phyloP scores from a whole-genome alignment of 495 filamentous ascomycete genomes.

The Rusavskia elegans region DNA sequence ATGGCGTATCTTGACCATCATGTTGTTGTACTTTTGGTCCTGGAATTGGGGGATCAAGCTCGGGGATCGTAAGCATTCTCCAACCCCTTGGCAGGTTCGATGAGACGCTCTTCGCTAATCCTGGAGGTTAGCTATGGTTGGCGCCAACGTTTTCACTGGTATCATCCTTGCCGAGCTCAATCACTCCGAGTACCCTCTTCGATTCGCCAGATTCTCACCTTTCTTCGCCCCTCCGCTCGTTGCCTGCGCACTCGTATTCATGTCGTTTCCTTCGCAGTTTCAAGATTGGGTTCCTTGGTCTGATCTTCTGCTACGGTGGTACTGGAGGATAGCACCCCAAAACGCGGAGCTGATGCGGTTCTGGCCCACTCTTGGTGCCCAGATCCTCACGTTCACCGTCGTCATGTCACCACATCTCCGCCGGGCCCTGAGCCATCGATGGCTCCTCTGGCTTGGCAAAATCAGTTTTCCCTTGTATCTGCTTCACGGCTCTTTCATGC shows the following conservation, averaged over 20 bases:
- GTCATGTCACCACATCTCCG: conserved; percentile 41
- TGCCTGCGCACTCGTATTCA: conserved; percentile 35
- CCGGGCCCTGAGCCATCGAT: conserved; percentile 35
- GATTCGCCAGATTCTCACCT: conserved; percentile 28
- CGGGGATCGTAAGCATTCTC: conserved; percentile 11
- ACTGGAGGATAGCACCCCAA: conserved; percentile 38
- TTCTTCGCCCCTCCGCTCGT: conserved; percentile 29
- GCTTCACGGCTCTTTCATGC: conserved; percentile 47
- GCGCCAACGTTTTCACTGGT: conserved; percentile 37
- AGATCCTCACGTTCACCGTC: conserved; percentile 39
- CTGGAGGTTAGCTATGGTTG: conserved; percentile 28
- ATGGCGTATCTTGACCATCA: conserved; percentile 9
- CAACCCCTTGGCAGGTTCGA: too few species aligned
- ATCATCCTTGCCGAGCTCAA: conserved; percentile 35
- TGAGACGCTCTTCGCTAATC: too few species aligned
- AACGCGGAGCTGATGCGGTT: conserved; percentile 33
- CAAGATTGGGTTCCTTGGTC: conserved; percentile 45
- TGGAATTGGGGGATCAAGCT: conserved; percentile 16
- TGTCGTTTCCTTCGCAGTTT: conserved; percentile 43
- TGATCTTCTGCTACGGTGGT: conserved; percentile 24
- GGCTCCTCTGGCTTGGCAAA: conserved; percentile 50
- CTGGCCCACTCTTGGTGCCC: conserved; percentile 41
- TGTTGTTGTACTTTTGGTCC: conserved; percentile 12
- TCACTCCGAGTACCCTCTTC: conserved; percentile 29
- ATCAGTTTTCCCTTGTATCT: conserved; percentile 56